Conservation (phyloP, 23 red algal genomes). For the Gracilaria gracilis region DNA sequence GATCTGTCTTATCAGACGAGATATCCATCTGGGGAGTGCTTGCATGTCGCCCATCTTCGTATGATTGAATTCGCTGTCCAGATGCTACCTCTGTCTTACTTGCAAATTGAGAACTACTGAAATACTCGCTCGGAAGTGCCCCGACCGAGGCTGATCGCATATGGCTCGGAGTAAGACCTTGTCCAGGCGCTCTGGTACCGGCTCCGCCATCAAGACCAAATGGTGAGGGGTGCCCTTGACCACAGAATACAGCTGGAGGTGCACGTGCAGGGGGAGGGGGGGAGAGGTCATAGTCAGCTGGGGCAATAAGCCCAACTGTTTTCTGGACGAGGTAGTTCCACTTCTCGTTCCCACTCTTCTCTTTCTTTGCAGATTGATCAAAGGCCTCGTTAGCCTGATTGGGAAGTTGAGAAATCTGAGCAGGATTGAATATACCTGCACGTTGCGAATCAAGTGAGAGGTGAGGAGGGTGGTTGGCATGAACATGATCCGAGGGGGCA, state of each 20-base stretch:
- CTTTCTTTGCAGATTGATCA: not conserved
- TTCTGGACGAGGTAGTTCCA: constrained; percentile 49
- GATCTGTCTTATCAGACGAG: not conserved
- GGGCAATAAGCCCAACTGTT: constrained; percentile 59
- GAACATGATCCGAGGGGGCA: not conserved
- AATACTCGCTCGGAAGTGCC: constrained; percentile 18
- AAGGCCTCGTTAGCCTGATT: not conserved
- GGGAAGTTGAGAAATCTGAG: not conserved
- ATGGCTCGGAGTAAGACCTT: constrained; percentile 20
- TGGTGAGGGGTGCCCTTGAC: not conserved
- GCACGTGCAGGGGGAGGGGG: constrained; percentile 48
- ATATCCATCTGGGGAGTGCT: not conserved
- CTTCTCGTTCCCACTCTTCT: constrained; percentile 28
- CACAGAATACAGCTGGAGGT: not conserved
- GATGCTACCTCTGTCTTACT: no score
- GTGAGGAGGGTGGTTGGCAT: not conserved
- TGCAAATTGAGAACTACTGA: not conserved
- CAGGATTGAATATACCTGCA: not conserved
- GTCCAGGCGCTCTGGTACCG: not conserved
- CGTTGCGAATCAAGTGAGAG: constrained; percentile 4
- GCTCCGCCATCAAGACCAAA: constrained; percentile 39
- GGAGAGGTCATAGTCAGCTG: constrained; percentile 50
- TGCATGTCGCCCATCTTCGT: not conserved
- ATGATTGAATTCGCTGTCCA: not conserved
- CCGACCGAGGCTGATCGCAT: constrained; percentile 52